phyloP scores from a whole-genome alignment of 257 asterid genomes.

The Primulina tabacum region DNA sequence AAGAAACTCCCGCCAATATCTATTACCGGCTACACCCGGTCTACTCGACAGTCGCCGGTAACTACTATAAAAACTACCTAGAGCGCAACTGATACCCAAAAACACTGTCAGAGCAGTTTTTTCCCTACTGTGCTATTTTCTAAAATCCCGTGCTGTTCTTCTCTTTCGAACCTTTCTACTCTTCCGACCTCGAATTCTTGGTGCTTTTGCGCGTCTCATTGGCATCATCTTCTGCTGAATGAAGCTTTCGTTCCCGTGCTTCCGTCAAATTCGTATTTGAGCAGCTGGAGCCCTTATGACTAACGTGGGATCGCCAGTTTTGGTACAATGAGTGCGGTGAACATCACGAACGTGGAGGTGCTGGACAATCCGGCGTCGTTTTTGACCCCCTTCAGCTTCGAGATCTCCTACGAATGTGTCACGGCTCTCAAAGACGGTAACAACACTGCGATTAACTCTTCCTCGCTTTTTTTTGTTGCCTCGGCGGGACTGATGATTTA shows the following conservation, averaged over 20 bases:
- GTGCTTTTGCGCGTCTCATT: neutral
- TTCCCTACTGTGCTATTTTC: slow-evolving; percentile 11
- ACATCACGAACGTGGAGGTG: slow-evolving; percentile 84
- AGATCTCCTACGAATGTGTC: slow-evolving; percentile 93
- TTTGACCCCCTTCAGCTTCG: slow-evolving; percentile 83
- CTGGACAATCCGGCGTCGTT: slow-evolving; percentile 94
- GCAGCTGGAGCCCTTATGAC: slow-evolving; percentile 12
- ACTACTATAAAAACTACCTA: slow-evolving; percentile 22
- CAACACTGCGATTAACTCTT: neutral
- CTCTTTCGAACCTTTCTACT: slow-evolving; percentile 13
- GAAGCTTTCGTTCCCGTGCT: slow-evolving; percentile 23
- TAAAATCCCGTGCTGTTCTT: slow-evolving; percentile 19
- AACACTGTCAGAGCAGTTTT: neutral
- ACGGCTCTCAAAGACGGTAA: slow-evolving; percentile 84
- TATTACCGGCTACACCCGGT: slow-evolving; percentile 50
- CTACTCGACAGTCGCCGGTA: slow-evolving; percentile 33
- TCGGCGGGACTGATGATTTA: slow-evolving; percentile 5
- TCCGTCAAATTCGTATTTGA: slow-evolving; percentile 15
- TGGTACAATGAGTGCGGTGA: slow-evolving; percentile 80
- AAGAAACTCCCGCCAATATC: slow-evolving; percentile 35
- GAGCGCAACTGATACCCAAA: neutral
- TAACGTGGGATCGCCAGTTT: slow-evolving; percentile 8
- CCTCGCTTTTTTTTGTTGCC: neutral
- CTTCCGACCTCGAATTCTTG: slow-evolving; percentile 3
- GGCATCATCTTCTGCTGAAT: slow-evolving; percentile 22